These are phyloP conservation scores for Heterobasidion irregulare DNA, from an alignment of 1,284 basidiomycete species.

Conservation along the genomic window DNA sequence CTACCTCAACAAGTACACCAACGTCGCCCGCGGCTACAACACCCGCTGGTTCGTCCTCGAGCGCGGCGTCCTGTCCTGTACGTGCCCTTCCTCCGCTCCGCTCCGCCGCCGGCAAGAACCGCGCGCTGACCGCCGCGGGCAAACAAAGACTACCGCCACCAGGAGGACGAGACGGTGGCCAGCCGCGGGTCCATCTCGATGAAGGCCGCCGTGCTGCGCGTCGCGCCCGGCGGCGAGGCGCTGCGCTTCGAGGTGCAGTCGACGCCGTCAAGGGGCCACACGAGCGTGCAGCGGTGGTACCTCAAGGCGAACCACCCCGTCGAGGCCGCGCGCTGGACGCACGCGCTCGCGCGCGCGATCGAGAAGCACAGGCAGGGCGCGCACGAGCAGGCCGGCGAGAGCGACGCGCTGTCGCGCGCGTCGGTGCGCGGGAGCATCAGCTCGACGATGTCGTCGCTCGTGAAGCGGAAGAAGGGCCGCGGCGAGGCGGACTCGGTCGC, in stretches of 20 bases:
- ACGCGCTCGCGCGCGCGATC: slow-evolving; percentile 67
- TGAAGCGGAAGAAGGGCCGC: slow-evolving; percentile 3
- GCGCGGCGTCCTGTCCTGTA: slow-evolving; percentile 79
- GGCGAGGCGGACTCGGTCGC: slow-evolving; percentile 8
- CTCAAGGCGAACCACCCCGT: slow-evolving; percentile 87
- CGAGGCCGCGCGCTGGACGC: slow-evolving; percentile 84
- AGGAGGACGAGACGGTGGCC: slow-evolving; percentile 86
- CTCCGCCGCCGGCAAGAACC: slow-evolving; percentile 93
- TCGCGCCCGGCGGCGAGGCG: slow-evolving; percentile 43
- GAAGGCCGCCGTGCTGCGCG: slow-evolving; percentile 67
- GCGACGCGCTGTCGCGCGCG: slow-evolving; percentile 17
- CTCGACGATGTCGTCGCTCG: slow-evolving; percentile 3
- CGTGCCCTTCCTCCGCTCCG: slow-evolving; percentile 43
- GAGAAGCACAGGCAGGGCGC: slow-evolving; percentile 43
- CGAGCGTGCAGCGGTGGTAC: slow-evolving; percentile 72
- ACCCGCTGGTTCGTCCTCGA: slow-evolving; percentile 94
- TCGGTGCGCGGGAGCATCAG: slow-evolving; percentile 5
- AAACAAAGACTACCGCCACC: slow-evolving; percentile 73
- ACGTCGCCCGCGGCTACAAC: slow-evolving; percentile 86
- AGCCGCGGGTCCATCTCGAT: slow-evolving; percentile 87
- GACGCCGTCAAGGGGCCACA: slow-evolving; percentile 36
- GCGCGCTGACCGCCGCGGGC: slow-evolving; percentile 74
- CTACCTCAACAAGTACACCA: slow-evolving; percentile 86
- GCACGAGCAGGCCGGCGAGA: slow-evolving; percentile 18
- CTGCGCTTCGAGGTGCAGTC: slow-evolving; percentile 83